These are phyloP conservation scores for Globisporangium lucens DNA, from an alignment of 352 stramenopile genomes.

Conservation along the genomic window DNA sequence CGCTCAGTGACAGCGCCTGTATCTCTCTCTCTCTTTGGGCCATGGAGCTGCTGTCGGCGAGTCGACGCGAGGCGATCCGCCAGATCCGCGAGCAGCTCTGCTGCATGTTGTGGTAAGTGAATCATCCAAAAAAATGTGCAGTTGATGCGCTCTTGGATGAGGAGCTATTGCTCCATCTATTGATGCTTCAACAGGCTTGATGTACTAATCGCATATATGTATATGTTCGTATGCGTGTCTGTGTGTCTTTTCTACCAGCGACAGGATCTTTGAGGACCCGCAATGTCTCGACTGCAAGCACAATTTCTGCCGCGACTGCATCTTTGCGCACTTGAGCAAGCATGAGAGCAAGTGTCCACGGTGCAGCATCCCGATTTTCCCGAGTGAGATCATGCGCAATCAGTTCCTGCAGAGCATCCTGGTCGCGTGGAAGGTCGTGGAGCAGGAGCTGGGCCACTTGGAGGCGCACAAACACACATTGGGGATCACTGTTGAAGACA, in stretches of 20 bases:
- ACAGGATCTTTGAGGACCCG: conserved; percentile 73
- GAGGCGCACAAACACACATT: conserved; percentile 31
- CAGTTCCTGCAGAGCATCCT: conserved; percentile 86
- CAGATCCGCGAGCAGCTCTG: conserved; percentile 80
- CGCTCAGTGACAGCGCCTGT: background rate
- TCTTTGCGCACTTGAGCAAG: conserved; percentile 57
- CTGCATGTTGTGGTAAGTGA: conserved; percentile 69
- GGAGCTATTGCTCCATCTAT: background rate
- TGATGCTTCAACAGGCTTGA: background rate
- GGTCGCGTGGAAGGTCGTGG: conserved; percentile 70
- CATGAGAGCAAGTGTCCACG: conserved; percentile 60
- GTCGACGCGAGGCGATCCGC: conserved; percentile 50
- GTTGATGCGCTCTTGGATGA: background rate
- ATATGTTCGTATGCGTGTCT: background rate
- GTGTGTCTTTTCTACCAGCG: conserved; percentile 26
- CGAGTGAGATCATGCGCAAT: conserved; percentile 80
- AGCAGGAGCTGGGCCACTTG: conserved; percentile 48
- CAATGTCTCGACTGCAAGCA: conserved; percentile 87
- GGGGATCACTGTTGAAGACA: conserved; percentile 29
- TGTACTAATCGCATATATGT: background rate
- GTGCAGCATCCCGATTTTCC: conserved; percentile 68
- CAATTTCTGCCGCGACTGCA: conserved; percentile 83
- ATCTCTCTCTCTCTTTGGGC: background rate
- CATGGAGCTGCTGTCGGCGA: conserved; percentile 62
- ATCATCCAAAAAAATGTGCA: background rate